phyloP scores from a whole-genome alignment of 2,329 filamentous ascomycete species.

The Exophiala sp. region DNA sequence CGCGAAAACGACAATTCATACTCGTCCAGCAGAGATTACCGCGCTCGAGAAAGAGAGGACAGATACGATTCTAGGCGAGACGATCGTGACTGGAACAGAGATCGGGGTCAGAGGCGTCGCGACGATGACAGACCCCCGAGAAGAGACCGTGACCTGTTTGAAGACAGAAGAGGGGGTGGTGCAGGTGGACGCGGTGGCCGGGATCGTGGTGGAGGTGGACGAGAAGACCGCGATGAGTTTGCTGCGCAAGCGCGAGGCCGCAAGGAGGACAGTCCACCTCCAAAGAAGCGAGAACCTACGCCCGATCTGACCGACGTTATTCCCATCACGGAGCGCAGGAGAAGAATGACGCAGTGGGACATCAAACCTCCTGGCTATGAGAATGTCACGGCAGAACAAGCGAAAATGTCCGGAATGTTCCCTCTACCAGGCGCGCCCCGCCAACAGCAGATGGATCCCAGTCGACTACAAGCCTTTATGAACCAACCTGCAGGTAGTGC shows the following conservation, averaged over 20 bases:
- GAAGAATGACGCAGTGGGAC: constrained; percentile 97
- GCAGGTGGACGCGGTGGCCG: constrained; percentile 39
- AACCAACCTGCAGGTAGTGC: constrained; percentile 72
- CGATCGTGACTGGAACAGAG: constrained; percentile 75
- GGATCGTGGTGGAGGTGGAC: constrained; percentile 37
- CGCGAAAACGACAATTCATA: constrained; percentile 82
- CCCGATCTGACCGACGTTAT: constrained; percentile 86
- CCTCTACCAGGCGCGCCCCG: constrained; percentile 91
- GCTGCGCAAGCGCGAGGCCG: constrained; percentile 51
- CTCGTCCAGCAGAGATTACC: constrained; percentile 86
- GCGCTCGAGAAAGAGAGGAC: constrained; percentile 90
- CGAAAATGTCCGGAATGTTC: constrained; percentile 98
- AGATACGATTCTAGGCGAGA: constrained; percentile 68
- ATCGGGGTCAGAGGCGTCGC: constrained; percentile 60
- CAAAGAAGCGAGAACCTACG: constrained; percentile 90
- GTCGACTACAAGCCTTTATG: constrained; percentile 91
- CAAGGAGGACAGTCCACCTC: constrained; percentile 67
- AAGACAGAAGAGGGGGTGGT: constrained; percentile 54
- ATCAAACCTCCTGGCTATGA: constrained; percentile 98
- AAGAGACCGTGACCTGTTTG: constrained; percentile 60
- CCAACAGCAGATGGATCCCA: constrained; percentile 92
- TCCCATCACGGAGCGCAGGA: constrained; percentile 80
- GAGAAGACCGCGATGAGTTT: constrained; percentile 51
- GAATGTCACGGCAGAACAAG: constrained; percentile 96
- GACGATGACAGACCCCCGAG: constrained; percentile 61